phyloP scores from a whole-genome alignment of 306 rosid genomes.

The Vigna radiata region DNA sequence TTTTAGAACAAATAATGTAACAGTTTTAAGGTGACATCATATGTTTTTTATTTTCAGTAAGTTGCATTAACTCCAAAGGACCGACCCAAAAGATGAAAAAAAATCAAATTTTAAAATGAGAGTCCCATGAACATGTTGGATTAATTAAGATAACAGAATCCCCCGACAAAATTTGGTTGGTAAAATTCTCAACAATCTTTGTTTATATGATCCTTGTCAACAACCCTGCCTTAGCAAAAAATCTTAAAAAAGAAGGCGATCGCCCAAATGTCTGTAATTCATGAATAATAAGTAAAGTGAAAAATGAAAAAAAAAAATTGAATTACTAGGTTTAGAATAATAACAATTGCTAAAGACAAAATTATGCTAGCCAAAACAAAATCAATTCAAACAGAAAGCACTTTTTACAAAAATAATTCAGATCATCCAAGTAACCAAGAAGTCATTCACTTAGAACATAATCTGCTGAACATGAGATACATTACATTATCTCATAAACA shows the following conservation, averaged over 20 bases:
- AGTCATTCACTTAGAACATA: conserved; percentile 34
- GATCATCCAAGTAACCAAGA: conserved; percentile 27
- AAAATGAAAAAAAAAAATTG: neutral
- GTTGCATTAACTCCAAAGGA: conserved; percentile 23
- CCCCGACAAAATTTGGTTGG: neutral
- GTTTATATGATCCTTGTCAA: neutral
- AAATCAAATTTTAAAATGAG: neutral
- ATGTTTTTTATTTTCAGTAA: neutral
- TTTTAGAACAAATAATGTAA: neutral
- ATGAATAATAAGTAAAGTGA: neutral
- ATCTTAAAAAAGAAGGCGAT: conserved; percentile 5
- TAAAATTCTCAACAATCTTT: conserved; percentile 2
- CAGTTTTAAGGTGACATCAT: conserved; percentile 7
- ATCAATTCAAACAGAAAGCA: conserved; percentile 6
- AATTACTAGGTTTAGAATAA: neutral
- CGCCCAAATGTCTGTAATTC: neutral
- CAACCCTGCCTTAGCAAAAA: neutral
- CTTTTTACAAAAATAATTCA: conserved; percentile 6
- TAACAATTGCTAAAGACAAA: neutral
- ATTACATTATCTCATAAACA: conserved; percentile 14
- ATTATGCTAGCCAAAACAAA: conserved; percentile 12
- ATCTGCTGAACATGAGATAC: conserved; percentile 10
- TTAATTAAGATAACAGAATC: conserved; percentile 8
- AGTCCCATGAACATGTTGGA: neutral
- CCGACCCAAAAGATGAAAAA: neutral